These are phyloP conservation scores for Tuber magnatum DNA, from an alignment of 495 filamentous ascomycete genomes.

Conservation along the genomic window DNA sequence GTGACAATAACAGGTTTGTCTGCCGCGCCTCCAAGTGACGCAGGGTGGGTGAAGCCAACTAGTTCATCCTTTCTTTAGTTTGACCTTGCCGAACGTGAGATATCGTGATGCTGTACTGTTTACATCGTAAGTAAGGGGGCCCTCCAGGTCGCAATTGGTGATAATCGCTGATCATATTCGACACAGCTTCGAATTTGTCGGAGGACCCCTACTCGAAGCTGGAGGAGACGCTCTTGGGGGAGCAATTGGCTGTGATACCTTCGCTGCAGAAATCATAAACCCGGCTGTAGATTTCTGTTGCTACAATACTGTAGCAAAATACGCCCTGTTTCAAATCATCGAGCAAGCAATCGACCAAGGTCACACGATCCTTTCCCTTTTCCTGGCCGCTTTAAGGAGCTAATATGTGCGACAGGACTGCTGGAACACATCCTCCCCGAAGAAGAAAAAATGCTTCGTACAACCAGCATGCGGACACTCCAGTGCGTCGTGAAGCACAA, in stretches of 20 bases:
- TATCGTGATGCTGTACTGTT: slow-evolving; percentile 45
- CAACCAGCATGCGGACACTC: slow-evolving; percentile 43
- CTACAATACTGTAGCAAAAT: slow-evolving; percentile 41
- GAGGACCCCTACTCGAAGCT: slow-evolving; percentile 41
- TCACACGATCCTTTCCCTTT: background rate
- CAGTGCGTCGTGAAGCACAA: slow-evolving; percentile 46
- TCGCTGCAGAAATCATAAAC: slow-evolving; percentile 42
- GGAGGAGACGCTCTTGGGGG: slow-evolving; percentile 33
- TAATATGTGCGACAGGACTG: slow-evolving; percentile 17
- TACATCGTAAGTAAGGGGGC: slow-evolving; percentile 22
- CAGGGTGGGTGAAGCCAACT: background rate
- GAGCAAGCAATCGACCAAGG: slow-evolving; percentile 46
- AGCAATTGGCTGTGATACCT: slow-evolving; percentile 41
- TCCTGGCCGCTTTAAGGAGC: background rate
- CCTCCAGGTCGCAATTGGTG: background rate
- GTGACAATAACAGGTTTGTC: slow-evolving; percentile 42
- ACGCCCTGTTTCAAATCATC: slow-evolving; percentile 44
- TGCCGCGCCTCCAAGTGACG: background rate
- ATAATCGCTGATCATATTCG: background rate
- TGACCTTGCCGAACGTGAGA: slow-evolving; percentile 45
- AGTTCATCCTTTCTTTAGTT: slow-evolving; percentile 20
- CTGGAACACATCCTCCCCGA: slow-evolving; percentile 45
- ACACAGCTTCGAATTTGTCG: slow-evolving; percentile 42
- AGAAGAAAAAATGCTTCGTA: slow-evolving; percentile 45
- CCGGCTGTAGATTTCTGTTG: slow-evolving; percentile 41